A percentile compares a stretch with the other conserved stretches of the same genome.
Evolutionary conservation across 768 basidiomycete species (phyloP).

Genomic region (Suillus luteus): DNA sequence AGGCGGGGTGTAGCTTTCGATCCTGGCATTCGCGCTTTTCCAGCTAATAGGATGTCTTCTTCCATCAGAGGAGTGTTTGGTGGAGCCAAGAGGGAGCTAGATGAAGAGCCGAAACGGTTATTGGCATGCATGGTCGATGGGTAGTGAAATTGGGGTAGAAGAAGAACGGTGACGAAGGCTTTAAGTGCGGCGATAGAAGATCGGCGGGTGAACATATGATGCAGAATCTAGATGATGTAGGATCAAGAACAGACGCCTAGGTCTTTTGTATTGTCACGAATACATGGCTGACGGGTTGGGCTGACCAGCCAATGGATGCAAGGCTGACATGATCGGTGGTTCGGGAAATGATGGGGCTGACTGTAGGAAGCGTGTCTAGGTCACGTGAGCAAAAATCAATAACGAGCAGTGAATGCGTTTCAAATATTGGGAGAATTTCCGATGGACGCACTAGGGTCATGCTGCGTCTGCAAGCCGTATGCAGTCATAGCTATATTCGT

Average conservation of each 20-base stretch:
- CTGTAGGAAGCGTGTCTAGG: neutral
- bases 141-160: conserved; percentile 14
- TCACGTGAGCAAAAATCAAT: conserved; percentile 5
- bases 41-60: conserved; percentile 20
- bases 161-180: conserved; percentile 7
- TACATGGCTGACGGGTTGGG: conserved; percentile 21
- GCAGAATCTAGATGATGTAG: neutral
- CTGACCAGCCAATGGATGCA: conserved; percentile 5
- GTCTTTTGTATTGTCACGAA: conserved; percentile 5
- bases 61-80: conserved; percentile 21
- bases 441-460: neutral
- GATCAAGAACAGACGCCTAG: neutral
- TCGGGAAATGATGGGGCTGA: conserved; percentile 5
- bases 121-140: conserved; percentile 9
- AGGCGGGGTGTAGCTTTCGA: neutral
- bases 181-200: conserved; percentile 5
- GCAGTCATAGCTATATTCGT: neutral
- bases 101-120: conserved; percentile 9
- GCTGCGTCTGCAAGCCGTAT: neutral
- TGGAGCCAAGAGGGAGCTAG: conserved; percentile 10
- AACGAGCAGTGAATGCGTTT: neutral
- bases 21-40: conserved; percentile 29
- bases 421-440: neutral
- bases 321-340: neutral
- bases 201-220: conserved; percentile 6